phyloP scores from a whole-genome alignment of 495 filamentous ascomycete genomes.

The Podospora sp. region DNA sequence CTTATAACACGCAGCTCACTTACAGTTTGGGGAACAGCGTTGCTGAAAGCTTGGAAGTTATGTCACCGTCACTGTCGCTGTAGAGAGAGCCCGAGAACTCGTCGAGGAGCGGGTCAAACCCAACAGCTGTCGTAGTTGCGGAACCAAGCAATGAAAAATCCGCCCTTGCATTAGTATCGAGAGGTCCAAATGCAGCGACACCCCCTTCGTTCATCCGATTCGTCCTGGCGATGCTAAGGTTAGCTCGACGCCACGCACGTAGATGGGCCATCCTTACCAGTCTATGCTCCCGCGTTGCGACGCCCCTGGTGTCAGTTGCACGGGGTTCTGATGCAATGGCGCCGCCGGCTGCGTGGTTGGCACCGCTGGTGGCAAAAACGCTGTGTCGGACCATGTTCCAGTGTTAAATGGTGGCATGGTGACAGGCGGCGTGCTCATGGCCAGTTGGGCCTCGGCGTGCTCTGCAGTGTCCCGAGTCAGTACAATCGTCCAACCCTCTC shows the following conservation, averaged over 20 bases:
- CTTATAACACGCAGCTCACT: neutral
- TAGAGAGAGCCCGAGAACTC: slow-evolving; percentile 13
- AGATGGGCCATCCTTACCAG: no score
- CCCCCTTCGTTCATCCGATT: no score
- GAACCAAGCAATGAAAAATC: neutral
- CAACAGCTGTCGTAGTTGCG: slow-evolving; percentile 3
- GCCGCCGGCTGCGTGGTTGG: no score
- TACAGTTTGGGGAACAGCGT: neutral
- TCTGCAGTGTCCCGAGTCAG: slow-evolving; percentile 7
- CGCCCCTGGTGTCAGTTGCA: no score
- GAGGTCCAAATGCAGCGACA: no score
- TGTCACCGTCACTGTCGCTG: slow-evolving; percentile 12
- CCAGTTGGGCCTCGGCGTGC: slow-evolving; percentile 24
- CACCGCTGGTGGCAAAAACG: no score
- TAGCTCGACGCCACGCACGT: no score
- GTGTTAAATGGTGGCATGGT: slow-evolving; percentile 1
- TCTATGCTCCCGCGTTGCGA: no score
- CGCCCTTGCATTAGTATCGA: neutral
- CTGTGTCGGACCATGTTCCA: no score
- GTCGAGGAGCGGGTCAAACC: slow-evolving; percentile 11
- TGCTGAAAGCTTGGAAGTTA: neutral
- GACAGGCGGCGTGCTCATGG: slow-evolving; percentile 7
- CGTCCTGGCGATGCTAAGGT: no score
- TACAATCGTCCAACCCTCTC: neutral
- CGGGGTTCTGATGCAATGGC: no score